A percentile compares a stretch with the other conserved stretches of the same genome.
phyloP scores from a whole-genome alignment of 768 basidiomycete species.

The Leccinum pellstonianum region DNA sequence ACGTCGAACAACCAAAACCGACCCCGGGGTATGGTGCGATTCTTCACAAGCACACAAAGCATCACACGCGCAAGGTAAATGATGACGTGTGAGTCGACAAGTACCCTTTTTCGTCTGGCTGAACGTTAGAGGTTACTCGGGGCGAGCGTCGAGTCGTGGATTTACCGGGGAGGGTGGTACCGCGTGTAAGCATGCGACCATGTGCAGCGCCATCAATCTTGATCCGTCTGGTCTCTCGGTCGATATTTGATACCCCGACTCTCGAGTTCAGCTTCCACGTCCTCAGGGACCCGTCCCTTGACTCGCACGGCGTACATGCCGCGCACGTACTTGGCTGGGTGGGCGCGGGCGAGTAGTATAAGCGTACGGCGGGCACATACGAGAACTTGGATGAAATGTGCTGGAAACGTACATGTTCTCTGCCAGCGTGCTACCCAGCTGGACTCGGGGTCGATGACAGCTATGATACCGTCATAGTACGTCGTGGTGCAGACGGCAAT shows the following conservation, averaged over 20 bases:
- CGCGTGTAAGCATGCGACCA: slow-evolving; percentile 1
- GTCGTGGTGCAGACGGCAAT: slow-evolving; percentile 86
- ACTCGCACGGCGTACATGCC: slow-evolving; percentile 95
- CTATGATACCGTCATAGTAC: slow-evolving; percentile 89
- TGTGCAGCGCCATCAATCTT: slow-evolving; percentile 44
- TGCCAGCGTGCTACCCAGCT: slow-evolving; percentile 99
- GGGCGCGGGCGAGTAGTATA: background rate
- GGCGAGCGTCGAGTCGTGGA: background rate
- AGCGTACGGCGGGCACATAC: slow-evolving; percentile 2
- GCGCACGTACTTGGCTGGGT: slow-evolving; percentile 78
- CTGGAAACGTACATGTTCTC: slow-evolving; percentile 66
- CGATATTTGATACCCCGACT: slow-evolving; percentile 78
- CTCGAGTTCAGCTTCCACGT: slow-evolving; percentile 79
- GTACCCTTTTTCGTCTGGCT: background rate
- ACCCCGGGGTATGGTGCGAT: slow-evolving; percentile 3
- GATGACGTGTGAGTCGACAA: slow-evolving; percentile 18
- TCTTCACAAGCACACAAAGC: slow-evolving; percentile 6
- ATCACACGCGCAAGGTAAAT: slow-evolving; percentile 3
- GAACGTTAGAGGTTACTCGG: background rate
- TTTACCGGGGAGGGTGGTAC: background rate
- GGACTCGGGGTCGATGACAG: slow-evolving; percentile 78
- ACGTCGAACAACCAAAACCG: background rate
- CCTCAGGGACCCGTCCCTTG: slow-evolving; percentile 80
- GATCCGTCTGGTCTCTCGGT: slow-evolving; percentile 78
- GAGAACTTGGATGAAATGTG: background rate